Conservation (phyloP, 371 early-diverging fungal genomes). For the Apophysomyces elegans region DNA sequence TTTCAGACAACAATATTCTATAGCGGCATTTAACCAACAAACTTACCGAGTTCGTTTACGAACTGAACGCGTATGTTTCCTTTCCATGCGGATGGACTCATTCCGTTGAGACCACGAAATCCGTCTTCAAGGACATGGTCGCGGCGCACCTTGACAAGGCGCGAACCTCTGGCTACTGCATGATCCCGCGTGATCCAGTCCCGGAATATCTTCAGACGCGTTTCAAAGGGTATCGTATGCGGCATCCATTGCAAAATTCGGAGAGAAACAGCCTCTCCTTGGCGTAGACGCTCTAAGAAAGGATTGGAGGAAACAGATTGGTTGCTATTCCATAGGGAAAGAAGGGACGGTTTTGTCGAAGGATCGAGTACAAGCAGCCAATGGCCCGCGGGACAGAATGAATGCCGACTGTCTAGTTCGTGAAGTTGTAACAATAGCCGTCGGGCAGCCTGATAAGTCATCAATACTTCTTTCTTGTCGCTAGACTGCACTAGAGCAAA, state of each 20-base stretch:
- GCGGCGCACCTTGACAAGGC: slow-evolving; percentile 68
- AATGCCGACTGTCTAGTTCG: slow-evolving; percentile 72
- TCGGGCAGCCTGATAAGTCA: slow-evolving; percentile 60
- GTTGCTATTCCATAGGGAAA: slow-evolving; percentile 21
- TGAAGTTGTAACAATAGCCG: slow-evolving; percentile 76
- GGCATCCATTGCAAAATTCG: slow-evolving; percentile 80
- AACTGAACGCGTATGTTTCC: slow-evolving; percentile 81
- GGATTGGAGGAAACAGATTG: slow-evolving; percentile 2
- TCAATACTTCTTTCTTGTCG: slow-evolving; percentile 22
- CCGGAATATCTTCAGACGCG: slow-evolving; percentile 82
- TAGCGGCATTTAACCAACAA: background rate
- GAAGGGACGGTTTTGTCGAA: slow-evolving; percentile 31
- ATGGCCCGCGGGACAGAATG: slow-evolving; percentile 71
- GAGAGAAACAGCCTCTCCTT: slow-evolving; percentile 61
- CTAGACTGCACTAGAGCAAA: slow-evolving; percentile 59
- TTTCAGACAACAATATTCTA: background rate
- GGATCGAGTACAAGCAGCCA: slow-evolving; percentile 70
- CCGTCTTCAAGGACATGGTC: slow-evolving; percentile 84
- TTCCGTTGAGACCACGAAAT: slow-evolving; percentile 54
- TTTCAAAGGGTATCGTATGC: slow-evolving; percentile 84
- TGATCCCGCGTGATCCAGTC: slow-evolving; percentile 69
- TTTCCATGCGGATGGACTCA: slow-evolving; percentile 67
- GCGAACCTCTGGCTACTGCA: slow-evolving; percentile 23
- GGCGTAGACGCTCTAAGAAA: slow-evolving; percentile 41
- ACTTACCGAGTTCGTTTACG: slow-evolving; percentile 66